Percentiles rank a stretch among this genome's conserved stretches.
phyloP scores from a whole-genome alignment of 768 basidiomycete genomes.

The Tricholoma flavovirens region DNA sequence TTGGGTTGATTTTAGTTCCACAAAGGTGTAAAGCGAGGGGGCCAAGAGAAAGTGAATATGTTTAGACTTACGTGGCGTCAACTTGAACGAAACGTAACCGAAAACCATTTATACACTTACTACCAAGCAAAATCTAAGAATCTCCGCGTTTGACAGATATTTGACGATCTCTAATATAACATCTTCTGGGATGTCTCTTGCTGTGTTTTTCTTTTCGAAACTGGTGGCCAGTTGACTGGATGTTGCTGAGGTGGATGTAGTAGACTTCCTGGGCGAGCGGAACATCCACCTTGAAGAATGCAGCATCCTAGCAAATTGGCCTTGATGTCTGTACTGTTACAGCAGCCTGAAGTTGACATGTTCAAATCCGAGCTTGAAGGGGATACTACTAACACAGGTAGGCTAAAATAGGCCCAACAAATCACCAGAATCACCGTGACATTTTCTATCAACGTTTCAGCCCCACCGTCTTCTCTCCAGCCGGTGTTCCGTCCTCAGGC shows the following conservation, averaged over 20 bases:
- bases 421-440: too few relatives aligned
- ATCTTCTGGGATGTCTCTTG: constrained; percentile 3
- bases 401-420: too few relatives aligned
- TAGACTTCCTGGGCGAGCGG: background rate
- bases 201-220: background rate
- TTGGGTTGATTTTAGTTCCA: constrained; percentile 10
- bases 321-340: too few relatives aligned
- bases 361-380: background rate
- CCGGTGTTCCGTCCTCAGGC: too few relatives aligned
- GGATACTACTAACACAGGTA: too few relatives aligned
- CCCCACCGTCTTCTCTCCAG: too few relatives aligned
- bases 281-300: background rate
- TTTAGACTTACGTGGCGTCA: constrained; percentile 2
- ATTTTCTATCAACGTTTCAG: too few relatives aligned
- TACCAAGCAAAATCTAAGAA: constrained; percentile 1
- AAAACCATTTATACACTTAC: background rate
- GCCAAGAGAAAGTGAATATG: constrained; percentile 3
- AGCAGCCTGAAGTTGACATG: background rate
- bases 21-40: constrained; percentile 8
- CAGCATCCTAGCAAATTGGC: background rate
- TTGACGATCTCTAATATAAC: constrained; percentile 2
- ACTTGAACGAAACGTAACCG: background rate
- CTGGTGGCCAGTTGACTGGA: background rate
- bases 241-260: too few relatives aligned
- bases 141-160: background rate